phyloP scores from a whole-genome alignment of 805 yeast genomes.

The Candida hungchunana region DNA sequence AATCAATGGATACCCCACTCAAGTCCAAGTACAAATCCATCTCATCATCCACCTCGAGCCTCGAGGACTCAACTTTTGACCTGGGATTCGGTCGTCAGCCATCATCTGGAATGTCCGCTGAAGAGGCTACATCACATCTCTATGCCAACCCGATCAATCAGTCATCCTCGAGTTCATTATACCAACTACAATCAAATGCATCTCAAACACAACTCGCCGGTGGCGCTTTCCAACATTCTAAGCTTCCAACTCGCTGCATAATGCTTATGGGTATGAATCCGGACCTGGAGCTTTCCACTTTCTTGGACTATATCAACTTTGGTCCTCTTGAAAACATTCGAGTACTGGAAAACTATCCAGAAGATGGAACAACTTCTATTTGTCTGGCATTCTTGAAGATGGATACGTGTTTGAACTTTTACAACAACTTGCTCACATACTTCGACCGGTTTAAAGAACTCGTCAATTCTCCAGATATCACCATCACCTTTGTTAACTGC shows the following conservation, averaged over 20 bases:
- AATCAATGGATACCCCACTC: slow-evolving; percentile 6
- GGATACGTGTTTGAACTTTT: slow-evolving; percentile 33
- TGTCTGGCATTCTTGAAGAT: slow-evolving; percentile 27
- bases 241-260: slow-evolving; percentile 25
- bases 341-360: slow-evolving; percentile 29
- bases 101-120: slow-evolving; percentile 6
- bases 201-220: slow-evolving; percentile 8
- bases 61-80: slow-evolving; percentile 13
- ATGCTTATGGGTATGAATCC: slow-evolving; percentile 21
- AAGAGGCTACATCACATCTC: slow-evolving; percentile 5
- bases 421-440: slow-evolving; percentile 33
- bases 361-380: slow-evolving; percentile 23
- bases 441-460: slow-evolving; percentile 32
- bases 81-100: slow-evolving; percentile 5
- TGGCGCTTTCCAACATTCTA: slow-evolving; percentile 11
- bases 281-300: slow-evolving; percentile 22
- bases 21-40: slow-evolving; percentile 12
- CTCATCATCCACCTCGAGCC: slow-evolving; percentile 13
- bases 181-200: slow-evolving; percentile 8
- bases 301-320: slow-evolving; percentile 43
- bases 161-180: slow-evolving; percentile 12
- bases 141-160: slow-evolving; percentile 7
- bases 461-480: slow-evolving; percentile 36
- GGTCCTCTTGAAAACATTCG: slow-evolving; percentile 64
- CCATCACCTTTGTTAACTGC: slow-evolving; percentile 31